phyloP scores from a whole-genome alignment of 805 yeast species.

The Blastobotrys muscicola region DNA sequence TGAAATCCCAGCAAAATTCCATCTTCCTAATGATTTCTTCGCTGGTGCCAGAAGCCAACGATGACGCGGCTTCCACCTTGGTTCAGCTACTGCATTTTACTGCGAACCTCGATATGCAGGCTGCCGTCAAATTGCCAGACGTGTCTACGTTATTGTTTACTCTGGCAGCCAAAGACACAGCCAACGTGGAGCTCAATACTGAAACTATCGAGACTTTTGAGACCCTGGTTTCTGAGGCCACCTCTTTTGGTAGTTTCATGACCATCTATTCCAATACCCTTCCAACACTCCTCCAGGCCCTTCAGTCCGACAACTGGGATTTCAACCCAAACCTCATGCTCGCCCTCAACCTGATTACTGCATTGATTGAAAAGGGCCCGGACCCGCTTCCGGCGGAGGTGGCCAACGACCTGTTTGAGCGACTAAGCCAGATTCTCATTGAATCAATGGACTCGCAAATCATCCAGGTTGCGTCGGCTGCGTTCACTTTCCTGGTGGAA shows the following conservation, averaged over 20 bases:
- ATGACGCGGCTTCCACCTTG: constrained; percentile 67
- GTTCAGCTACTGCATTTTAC: constrained; percentile 59
- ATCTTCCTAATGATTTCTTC: constrained; percentile 31
- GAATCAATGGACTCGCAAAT: constrained; percentile 63
- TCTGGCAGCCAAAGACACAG: constrained; percentile 62
- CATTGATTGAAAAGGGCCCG: constrained; percentile 22
- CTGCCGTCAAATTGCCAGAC: constrained; percentile 25
- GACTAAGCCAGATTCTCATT: constrained; percentile 41
- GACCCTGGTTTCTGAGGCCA: constrained; percentile 42
- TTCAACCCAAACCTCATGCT: constrained; percentile 54
- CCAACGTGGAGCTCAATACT: constrained; percentile 58
- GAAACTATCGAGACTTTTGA: constrained; percentile 64
- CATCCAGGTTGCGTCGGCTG: constrained; percentile 68
- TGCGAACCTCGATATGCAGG: constrained; percentile 38
- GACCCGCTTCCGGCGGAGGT: constrained; percentile 16
- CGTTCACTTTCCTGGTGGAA: constrained; percentile 50
- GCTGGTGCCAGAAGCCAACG: constrained; percentile 55
- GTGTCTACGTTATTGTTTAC: constrained; percentile 49
- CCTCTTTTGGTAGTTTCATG: constrained; percentile 34
- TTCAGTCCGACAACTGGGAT: constrained; percentile 30
- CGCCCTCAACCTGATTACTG: constrained; percentile 38
- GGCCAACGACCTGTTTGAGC: constrained; percentile 15
- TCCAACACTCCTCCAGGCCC: constrained; percentile 36
- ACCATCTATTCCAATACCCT: constrained; percentile 42
- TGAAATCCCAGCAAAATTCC: constrained; percentile 17